Percentiles rank a stretch among this genome's conserved stretches.
These are phyloP conservation scores for Ceratobasidium sp. DNA, from an alignment of 1,284 basidiomycete genomes.

Conservation along the genomic window DNA sequence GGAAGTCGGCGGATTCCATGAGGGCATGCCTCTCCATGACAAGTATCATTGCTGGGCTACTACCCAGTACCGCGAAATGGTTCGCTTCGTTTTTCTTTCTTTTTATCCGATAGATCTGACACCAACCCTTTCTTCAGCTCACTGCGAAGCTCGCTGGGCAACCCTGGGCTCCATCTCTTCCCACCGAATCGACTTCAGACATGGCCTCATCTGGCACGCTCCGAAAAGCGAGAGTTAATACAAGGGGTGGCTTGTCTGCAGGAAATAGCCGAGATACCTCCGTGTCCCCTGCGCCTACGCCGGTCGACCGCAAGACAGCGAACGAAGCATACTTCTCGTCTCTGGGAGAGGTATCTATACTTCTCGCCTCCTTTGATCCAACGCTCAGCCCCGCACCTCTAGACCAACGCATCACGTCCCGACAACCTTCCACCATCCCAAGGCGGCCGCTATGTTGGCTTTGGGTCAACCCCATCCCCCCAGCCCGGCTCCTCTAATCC, in stretches of 20 bases:
- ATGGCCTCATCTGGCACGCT: constrained; percentile 40
- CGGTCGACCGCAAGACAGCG: constrained; percentile 66
- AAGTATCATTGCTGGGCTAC: constrained; percentile 94
- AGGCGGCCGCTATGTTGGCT: constrained; percentile 84
- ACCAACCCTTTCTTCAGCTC: constrained; percentile 58
- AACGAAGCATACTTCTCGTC: constrained; percentile 79
- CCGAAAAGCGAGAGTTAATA: constrained; percentile 69
- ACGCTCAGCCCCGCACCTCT: constrained; percentile 10
- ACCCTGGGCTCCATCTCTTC: constrained; percentile 71
- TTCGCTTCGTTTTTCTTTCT: constrained; percentile 50
- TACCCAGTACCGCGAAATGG: constrained; percentile 89
- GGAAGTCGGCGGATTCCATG: constrained; percentile 76
- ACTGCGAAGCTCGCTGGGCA: constrained; percentile 72
- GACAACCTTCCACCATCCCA: constrained; percentile 80
- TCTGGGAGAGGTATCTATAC: constrained; percentile 61
- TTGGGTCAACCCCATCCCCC: constrained; percentile 74
- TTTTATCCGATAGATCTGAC: constrained; percentile 39
- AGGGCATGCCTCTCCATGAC: constrained; percentile 71
- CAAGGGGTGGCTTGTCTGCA: constrained; percentile 52
- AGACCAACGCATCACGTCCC: constrained; percentile 70
- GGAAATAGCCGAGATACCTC: constrained; percentile 59
- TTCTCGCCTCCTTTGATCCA: constrained; percentile 11
- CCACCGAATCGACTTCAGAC: constrained; percentile 54
- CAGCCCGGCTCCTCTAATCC: constrained; percentile 60
- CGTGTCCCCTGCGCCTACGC: constrained; percentile 59